Evolutionary conservation across 352 stramenopile genomes (phyloP).

Genomic region (Globisporangium iwayamae): DNA sequence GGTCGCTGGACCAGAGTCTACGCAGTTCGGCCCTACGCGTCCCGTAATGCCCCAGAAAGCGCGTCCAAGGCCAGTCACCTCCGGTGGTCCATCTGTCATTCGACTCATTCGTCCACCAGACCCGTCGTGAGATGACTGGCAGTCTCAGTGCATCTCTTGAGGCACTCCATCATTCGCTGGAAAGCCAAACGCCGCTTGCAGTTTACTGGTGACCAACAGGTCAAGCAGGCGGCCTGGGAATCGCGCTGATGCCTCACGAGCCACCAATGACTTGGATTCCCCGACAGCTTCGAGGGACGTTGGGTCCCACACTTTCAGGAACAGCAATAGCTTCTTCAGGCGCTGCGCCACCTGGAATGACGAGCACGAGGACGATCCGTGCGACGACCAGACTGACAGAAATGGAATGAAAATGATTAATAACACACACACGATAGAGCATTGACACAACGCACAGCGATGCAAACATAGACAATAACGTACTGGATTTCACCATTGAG

Average conservation of each 20-base stretch:
- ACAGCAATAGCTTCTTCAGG: constrained; percentile 47
- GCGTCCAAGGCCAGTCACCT: constrained; percentile 33
- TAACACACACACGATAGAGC: neutral
- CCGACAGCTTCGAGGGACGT: constrained; percentile 19
- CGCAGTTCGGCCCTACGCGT: constrained; percentile 8
- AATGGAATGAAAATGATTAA: neutral
- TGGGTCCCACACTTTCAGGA: constrained; percentile 54
- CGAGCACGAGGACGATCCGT: constrained; percentile 14
- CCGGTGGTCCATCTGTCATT: constrained; percentile 37
- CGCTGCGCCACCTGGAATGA: constrained; percentile 44
- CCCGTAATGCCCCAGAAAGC: constrained; percentile 9
- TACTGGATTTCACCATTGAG: constrained; percentile 30
- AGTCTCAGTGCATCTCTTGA: neutral
- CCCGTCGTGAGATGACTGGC: constrained; percentile 7
- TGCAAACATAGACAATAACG: constrained; percentile 1
- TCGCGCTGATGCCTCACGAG: constrained; percentile 17
- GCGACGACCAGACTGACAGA: constrained; percentile 25
- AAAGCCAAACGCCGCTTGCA: constrained; percentile 44
- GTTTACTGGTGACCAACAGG: constrained; percentile 11
- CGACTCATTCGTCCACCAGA: constrained; percentile 37
- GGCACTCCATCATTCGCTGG: neutral
- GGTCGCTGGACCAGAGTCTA: neutral
- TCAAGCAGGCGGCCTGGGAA: constrained; percentile 41
- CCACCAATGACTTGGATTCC: constrained; percentile 27
- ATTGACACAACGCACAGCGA: neutral